phyloP scores from a whole-genome alignment of 2,329 filamentous ascomycete genomes.

The Claviceps pazoutovae region DNA sequence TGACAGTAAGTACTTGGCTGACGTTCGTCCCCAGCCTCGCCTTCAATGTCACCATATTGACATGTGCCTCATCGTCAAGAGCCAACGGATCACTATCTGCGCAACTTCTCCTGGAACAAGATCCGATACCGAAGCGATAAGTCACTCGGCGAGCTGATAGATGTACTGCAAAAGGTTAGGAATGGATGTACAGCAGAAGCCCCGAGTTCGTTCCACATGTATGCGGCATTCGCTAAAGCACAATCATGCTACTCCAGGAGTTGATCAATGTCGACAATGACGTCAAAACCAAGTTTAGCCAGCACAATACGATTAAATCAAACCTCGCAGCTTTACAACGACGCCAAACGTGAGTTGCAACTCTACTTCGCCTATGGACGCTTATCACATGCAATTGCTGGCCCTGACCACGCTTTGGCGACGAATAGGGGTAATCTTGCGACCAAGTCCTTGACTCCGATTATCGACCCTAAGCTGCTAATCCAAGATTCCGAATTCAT shows the following conservation, averaged over 20 bases:
- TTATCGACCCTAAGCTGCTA: constrained; percentile 68
- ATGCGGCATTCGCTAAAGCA: neutral
- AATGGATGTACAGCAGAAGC: neutral
- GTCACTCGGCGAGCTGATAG: constrained; percentile 72
- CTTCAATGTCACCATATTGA: neutral
- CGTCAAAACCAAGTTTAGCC: constrained; percentile 83
- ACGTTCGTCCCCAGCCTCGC: constrained; percentile 11
- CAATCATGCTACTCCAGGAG: constrained; percentile 42
- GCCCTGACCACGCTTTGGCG: neutral
- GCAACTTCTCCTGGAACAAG: constrained; percentile 90
- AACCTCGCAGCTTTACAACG: constrained; percentile 69
- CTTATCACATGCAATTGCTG: neutral
- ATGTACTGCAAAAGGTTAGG: constrained; percentile 69
- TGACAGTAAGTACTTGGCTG: constrained; percentile 51
- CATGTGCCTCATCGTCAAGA: constrained; percentile 37
- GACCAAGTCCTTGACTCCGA: constrained; percentile 81
- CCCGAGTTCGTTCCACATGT: neutral
- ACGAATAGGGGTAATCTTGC: constrained; percentile 67
- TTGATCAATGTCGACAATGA: constrained; percentile 87
- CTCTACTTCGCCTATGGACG: neutral
- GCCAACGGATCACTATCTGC: constrained; percentile 87
- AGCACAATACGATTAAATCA: constrained; percentile 85
- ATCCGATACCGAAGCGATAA: constrained; percentile 93
- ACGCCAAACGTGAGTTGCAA: constrained; percentile 59
- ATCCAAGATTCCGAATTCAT: constrained; percentile 91